A percentile compares a stretch with the other conserved stretches of the same genome.
Evolutionary conservation across 768 basidiomycete species (phyloP).

Genomic region (Pulveroboletus sp.): DNA sequence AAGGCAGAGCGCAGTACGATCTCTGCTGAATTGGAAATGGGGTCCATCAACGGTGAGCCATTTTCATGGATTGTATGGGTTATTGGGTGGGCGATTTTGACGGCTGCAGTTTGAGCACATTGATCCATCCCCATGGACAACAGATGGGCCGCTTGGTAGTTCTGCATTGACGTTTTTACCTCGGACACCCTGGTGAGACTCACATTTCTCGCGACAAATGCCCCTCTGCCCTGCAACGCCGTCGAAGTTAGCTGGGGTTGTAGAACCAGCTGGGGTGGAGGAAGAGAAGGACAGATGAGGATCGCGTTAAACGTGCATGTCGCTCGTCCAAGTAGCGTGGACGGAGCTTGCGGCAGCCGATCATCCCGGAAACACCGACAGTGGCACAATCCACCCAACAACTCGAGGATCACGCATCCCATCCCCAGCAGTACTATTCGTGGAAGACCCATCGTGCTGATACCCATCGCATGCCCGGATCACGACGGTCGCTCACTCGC

Average conservation of each 20-base stretch:
- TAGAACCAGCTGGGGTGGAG: constrained; percentile 5
- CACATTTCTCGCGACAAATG: constrained; percentile 5
- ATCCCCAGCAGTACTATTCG: not conserved
- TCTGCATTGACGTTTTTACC: constrained; percentile 1
- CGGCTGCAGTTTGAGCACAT: not conserved
- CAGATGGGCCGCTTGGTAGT: not conserved
- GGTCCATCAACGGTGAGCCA: constrained; percentile 13
- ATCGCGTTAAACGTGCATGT: constrained; percentile 9
- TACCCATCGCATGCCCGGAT: constrained; percentile 5
- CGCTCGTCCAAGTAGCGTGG: constrained; percentile 3
- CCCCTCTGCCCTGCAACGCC: not conserved
- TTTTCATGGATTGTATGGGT: constrained; percentile 3
- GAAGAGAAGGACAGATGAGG: constrained; percentile 3
- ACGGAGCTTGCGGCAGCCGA: constrained; percentile 14
- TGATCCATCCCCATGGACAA: not conserved
- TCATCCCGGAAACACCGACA: constrained; percentile 6
- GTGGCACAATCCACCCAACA: constrained; percentile 5
- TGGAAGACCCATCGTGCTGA: constrained; percentile 1
- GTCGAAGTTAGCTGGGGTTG: constrained; percentile 3
- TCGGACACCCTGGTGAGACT: not conserved
- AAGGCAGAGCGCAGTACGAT: constrained; percentile 4
- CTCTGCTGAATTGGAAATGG: constrained; percentile 18
- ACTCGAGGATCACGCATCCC: constrained; percentile 12
- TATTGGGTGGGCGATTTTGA: constrained; percentile 5
- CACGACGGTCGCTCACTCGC: constrained; percentile 1